phyloP scores from a whole-genome alignment of 371 early-diverging fungal species.

The Batrachochytrium dendrobatidis region DNA sequence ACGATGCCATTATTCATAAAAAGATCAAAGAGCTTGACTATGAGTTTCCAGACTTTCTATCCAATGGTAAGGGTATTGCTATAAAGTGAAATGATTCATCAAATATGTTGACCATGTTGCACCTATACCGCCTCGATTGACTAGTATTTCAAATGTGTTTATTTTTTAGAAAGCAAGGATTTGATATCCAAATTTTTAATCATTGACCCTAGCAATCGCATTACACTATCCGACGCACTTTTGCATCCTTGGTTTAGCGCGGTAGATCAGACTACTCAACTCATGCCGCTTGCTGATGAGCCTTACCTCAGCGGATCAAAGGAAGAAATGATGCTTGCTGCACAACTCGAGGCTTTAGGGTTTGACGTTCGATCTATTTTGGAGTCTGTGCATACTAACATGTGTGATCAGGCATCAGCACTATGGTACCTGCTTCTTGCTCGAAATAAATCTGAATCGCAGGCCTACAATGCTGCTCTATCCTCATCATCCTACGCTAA shows the following conservation, averaged over 20 bases:
- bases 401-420: constrained; percentile 60
- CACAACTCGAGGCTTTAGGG: constrained; percentile 51
- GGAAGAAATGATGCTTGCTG: constrained; percentile 34
- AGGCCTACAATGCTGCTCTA: not conserved
- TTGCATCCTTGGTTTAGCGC: constrained; percentile 61
- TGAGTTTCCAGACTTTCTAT: constrained; percentile 58
- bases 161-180: constrained; percentile 23
- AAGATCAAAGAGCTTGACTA: constrained; percentile 70
- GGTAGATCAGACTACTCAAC: constrained; percentile 11
- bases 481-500: not conserved
- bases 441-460: not conserved
- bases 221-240: constrained; percentile 56
- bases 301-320: not conserved
- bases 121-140: not conserved
- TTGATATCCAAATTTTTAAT: constrained; percentile 59
- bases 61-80: constrained; percentile 35
- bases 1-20: constrained; percentile 56
- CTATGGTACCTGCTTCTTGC: constrained; percentile 64
- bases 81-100: not conserved
- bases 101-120: not conserved
- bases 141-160: not conserved
- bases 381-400: constrained; percentile 53
- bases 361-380: constrained; percentile 54
- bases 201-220: constrained; percentile 56
- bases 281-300: constrained; percentile 30